These are phyloP conservation scores for Cladosporium sp. DNA, from an alignment of 2,329 filamentous ascomycete species.

Conservation along the genomic window DNA sequence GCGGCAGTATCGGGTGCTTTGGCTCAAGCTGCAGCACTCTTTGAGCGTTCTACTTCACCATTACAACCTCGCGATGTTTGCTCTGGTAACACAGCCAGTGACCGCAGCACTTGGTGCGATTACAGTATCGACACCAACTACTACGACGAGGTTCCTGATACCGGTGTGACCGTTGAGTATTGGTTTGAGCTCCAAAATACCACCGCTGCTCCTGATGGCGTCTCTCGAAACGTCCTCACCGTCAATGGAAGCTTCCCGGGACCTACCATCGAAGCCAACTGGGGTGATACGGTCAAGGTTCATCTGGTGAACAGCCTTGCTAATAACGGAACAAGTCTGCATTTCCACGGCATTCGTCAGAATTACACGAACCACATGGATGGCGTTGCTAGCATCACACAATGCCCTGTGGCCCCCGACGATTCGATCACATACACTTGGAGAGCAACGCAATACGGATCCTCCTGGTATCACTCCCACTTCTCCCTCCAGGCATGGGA, in stretches of 20 bases:
- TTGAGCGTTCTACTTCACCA: background rate
- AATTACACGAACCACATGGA: constrained; percentile 52
- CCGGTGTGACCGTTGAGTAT: constrained; percentile 38
- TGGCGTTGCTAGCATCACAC: constrained; percentile 48
- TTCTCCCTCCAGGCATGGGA: constrained; percentile 39
- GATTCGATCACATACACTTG: constrained; percentile 39
- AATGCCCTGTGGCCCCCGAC: constrained; percentile 64
- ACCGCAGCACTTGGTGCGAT: constrained; percentile 29
- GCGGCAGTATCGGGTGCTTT: background rate
- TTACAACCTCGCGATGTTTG: constrained; percentile 5
- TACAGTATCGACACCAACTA: constrained; percentile 33
- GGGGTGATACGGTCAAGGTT: constrained; percentile 35
- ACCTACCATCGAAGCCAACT: constrained; percentile 41
- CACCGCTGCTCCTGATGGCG: constrained; percentile 44
- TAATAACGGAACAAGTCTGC: constrained; percentile 47
- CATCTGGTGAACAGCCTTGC: constrained; percentile 31
- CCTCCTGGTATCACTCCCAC: constrained; percentile 41
- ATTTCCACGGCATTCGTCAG: constrained; percentile 50
- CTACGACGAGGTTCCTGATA: constrained; percentile 34
- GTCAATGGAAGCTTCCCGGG: constrained; percentile 46
- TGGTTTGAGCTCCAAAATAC: constrained; percentile 40
- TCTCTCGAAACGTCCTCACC: constrained; percentile 35
- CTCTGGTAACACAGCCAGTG: constrained; percentile 29
- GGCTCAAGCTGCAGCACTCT: background rate
- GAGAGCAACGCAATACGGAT: constrained; percentile 30